Evolutionary conservation across 805 yeast genomes (phyloP).

Genomic region (Wickerhamomyces canadensis): DNA sequence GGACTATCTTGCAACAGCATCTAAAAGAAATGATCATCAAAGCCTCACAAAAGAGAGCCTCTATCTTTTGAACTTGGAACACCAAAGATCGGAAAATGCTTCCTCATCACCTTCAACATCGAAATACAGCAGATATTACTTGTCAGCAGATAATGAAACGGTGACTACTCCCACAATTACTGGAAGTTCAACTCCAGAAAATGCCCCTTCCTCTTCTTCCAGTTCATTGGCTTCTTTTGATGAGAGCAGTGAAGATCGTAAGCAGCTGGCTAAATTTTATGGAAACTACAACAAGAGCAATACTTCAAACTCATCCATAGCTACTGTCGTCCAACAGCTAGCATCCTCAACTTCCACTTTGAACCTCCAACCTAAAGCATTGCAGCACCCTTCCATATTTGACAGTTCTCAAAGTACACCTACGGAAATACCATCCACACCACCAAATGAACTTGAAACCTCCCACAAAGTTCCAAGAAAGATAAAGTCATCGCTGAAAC

Average conservation of each 20-base stretch:
- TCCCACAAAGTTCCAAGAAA: constrained; percentile 9
- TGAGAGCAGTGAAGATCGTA: constrained; percentile 15
- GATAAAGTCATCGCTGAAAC: constrained; percentile 40
- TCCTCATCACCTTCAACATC: background rate
- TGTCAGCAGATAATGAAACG: background rate
- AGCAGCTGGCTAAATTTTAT: background rate
- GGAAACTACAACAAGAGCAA: constrained; percentile 3
- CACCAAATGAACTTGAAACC: constrained; percentile 3
- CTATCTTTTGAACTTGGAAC: constrained; percentile 5
- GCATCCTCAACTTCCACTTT: constrained; percentile 20
- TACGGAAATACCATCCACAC: constrained; percentile 6
- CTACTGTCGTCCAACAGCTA: constrained; percentile 20
- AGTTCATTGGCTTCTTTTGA: constrained; percentile 20
- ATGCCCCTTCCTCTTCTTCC: constrained; percentile 6
- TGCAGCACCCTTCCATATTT: background rate
- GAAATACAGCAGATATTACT: background rate
- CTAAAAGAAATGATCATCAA: background rate
- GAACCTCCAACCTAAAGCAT: constrained; percentile 7
- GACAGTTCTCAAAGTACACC: constrained; percentile 2
- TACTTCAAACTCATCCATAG: constrained; percentile 18
- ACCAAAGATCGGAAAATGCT: too few relatives aligned
- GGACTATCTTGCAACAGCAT: background rate
- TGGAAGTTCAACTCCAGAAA: constrained; percentile 3
- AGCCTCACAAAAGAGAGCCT: constrained; percentile 7
- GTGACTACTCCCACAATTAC: background rate